These are phyloP conservation scores for Polygonum maritimum DNA, from an alignment of 148 eudicot species.

Conservation along the genomic window DNA sequence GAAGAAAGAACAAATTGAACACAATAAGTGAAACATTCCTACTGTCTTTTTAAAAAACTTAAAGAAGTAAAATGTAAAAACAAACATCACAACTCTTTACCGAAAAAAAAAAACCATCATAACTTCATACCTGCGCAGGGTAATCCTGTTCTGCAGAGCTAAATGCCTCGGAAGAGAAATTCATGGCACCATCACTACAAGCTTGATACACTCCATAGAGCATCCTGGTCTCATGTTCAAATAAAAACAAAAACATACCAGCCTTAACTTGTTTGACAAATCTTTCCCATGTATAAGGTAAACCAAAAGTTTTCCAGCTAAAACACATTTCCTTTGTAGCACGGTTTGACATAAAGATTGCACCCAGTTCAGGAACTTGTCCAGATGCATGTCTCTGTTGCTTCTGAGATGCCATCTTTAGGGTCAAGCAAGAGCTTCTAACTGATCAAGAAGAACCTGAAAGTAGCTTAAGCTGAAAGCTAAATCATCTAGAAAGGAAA, in stretches of 20 bases:
- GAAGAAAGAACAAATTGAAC: neutral
- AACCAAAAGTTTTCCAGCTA: slow-evolving; percentile 38
- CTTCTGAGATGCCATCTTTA: slow-evolving; percentile 18
- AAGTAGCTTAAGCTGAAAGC: slow-evolving; percentile 9
- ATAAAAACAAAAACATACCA: slow-evolving; percentile 73
- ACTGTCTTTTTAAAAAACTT: neutral
- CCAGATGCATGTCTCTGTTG: slow-evolving; percentile 22
- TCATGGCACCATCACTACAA: slow-evolving; percentile 48
- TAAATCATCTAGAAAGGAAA: neutral
- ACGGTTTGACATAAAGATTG: slow-evolving; percentile 53
- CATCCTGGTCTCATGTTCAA: slow-evolving; percentile 42
- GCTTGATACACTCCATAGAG: slow-evolving; percentile 73
- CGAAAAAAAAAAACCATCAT: slow-evolving; percentile 1
- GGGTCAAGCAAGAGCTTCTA: neutral
- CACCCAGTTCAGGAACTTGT: slow-evolving; percentile 44
- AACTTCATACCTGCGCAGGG: slow-evolving; percentile 61
- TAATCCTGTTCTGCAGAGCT: slow-evolving; percentile 30
- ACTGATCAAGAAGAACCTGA: slow-evolving; percentile 7
- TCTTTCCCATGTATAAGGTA: slow-evolving; percentile 29
- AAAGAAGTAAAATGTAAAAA: neutral
- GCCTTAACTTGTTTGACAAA: slow-evolving; percentile 54
- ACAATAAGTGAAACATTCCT: neutral
- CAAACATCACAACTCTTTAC: slow-evolving; percentile 17
- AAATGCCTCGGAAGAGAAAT: slow-evolving; percentile 41
- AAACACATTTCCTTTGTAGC: slow-evolving; percentile 46